Evolutionary conservation across 371 early-diverging fungal species (phyloP), one percentile per base, ranked within the genome.

Genomic region (Lichtheimia ramosa): DNA sequence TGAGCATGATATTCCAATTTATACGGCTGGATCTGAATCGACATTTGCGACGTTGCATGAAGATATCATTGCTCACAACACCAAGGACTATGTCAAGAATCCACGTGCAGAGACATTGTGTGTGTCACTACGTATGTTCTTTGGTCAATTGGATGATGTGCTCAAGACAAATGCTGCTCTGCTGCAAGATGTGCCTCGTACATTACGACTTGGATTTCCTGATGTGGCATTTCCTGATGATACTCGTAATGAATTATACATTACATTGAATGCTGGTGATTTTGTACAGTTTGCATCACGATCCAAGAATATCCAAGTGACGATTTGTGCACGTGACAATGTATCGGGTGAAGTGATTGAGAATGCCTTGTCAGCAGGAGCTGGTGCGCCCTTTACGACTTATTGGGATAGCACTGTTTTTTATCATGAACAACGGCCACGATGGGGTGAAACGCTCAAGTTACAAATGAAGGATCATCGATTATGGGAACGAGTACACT

Each of bases 381-480:
- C 83, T n/a, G 86, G 83, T 21, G 74, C 80, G 28, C 64, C 63
- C 3, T 54, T 55, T n/a, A 64, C 67, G 1, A 75, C 73, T 0
- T 67, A 62, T 10, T 90, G 84, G 72, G 86, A 89, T 16, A 85
- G 87, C 8, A 68, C 85, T 49, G 78, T 90, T 3, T 84, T 82
- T 61, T 85, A 87, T 49, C 89, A 92, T 63, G 81, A 79, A 16
- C 81, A 83, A 50, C 61, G 66, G 34, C 91, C 92, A 0, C 72
- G 59, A 14, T 92, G 89, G 89, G 63, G 65, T n/a, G 92, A 92
- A 66, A 79, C 75, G 0, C 64, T 92, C 61, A 80, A 87, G 52
- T 62, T 90, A 10, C 80, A 82, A 41, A 77, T 90, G 13, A 56
- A 60, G 0, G 76, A 77, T 13, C 51, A 75, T 1, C 70, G 71